Conservation (phyloP, 345 rosid genomes). For the Isatis tinctoria region DNA sequence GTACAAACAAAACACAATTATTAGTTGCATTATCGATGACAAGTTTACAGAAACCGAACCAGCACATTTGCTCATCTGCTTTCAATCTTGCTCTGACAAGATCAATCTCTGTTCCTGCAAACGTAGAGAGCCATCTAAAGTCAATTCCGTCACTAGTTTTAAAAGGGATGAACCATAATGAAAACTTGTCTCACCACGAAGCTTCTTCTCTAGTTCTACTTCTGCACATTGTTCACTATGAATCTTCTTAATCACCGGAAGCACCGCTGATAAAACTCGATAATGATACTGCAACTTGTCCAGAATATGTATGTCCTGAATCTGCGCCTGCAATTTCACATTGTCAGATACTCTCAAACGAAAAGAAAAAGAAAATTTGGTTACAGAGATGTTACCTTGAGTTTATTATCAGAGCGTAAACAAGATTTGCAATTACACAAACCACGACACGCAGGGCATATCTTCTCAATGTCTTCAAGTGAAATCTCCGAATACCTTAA, state of each 20-base stretch:
- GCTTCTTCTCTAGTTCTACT: constrained; percentile 62
- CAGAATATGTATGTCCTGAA: constrained; percentile 66
- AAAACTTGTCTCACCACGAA: constrained; percentile 44
- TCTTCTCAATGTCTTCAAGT: constrained; percentile 61
- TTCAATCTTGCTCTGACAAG: constrained; percentile 61
- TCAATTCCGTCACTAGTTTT: too few relatives aligned
- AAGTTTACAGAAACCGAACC: constrained; percentile 35
- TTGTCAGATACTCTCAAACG: neutral
- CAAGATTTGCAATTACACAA: constrained; percentile 72
- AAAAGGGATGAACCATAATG: neutral
- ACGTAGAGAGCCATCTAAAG: neutral
- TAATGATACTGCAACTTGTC: constrained; percentile 71
- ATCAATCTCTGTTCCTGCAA: constrained; percentile 59
- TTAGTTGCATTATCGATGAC: neutral
- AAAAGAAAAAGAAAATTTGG: too few relatives aligned
- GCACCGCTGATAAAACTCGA: constrained; percentile 63
- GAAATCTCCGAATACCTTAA: constrained; percentile 53
- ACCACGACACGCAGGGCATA: constrained; percentile 82
- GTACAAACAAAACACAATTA: neutral
- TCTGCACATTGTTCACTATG: constrained; percentile 65
- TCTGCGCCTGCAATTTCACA: constrained; percentile 41
- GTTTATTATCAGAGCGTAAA: constrained; percentile 60
- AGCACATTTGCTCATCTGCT: constrained; percentile 89
- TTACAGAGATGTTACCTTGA: constrained; percentile 23
- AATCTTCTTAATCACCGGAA: constrained; percentile 66